Base-by-base conservation (phyloP, 441 rosid genomes). In the Euphorbia neoarborescens region DNA sequence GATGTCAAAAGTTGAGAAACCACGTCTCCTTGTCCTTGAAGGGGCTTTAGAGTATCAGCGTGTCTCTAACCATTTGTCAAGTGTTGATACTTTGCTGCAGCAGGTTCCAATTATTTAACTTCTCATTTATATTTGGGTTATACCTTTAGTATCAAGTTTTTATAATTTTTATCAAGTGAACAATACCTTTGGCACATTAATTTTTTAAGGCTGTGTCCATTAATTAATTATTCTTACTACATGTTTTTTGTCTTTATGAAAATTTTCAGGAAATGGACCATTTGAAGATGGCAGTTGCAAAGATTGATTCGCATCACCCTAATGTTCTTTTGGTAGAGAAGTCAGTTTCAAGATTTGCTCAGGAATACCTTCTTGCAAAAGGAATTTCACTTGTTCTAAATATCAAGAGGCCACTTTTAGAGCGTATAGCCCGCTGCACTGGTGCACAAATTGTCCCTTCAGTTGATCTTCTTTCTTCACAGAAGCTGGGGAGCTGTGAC, bases 41-140 rank as follows among this genome's bases (percentile, higher is more conserved):
- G 95, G 97, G 65, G 97, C 92, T 73, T 89, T 91, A 64, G 99
- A 94, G 81, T 94, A 94, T 79, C 99, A 94, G 79, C 89, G 96
- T 62, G 96, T 94, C 74, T 76, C 96, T 65, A 91, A 94, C 81
- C 90, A 75, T 76, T 81, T 91, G 71, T 94, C 96, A 42, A 88
- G 99, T 81, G 89, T 91, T 76, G 92, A 94, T 81, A 94, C 99
- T 72, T 81, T 94, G 81, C 78, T 94, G 83, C 97, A 91, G 73
- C 99, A 94, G 96, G 99, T 91, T 68, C 68, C 27, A 62, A 59
- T 50, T 50, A 53, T 71, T 72, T 65, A 37, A 61, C 34, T 71
- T 75, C 77, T 61, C 73, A 62, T 75, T 69, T 73, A 60, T 63
- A 70, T 62, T 68, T 61, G 62, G 27, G n/a, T 40, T 81, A 61